A percentile compares a stretch with the other conserved stretches of the same genome.
These are phyloP conservation scores for Otatea glauca DNA, from an alignment of 176 grass and related monocot species.

Conservation along the genomic window DNA sequence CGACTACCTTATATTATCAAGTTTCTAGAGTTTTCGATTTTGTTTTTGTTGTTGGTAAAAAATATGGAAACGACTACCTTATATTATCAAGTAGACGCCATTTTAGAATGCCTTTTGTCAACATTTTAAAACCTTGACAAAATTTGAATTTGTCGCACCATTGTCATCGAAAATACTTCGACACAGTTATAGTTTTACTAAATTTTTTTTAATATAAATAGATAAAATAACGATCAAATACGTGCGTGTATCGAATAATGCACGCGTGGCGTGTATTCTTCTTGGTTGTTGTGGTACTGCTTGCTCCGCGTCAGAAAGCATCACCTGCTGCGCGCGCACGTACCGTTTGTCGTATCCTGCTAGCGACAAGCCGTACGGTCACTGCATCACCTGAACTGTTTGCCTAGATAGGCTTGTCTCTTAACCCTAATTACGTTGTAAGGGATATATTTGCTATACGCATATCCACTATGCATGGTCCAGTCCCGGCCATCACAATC, in stretches of 20 bases:
- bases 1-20: neutral
- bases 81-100: fast-evolving
- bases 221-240: neutral
- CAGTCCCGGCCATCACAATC: neutral
- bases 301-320: neutral
- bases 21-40: no score
- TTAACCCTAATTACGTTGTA: neutral
- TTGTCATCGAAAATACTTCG: neutral
- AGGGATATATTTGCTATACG: neutral
- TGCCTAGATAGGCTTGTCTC: neutral
- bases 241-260: no score
- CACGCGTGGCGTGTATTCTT: neutral
- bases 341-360: neutral
- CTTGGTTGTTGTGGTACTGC: neutral
- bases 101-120: neutral
- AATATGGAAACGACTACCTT: no score
- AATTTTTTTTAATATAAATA: neutral
- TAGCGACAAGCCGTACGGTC: neutral
- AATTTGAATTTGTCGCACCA: neutral
- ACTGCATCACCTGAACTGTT: neutral
- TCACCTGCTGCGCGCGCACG: conserved; percentile 3
- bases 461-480: neutral
- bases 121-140: neutral
- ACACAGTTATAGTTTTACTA: neutral
- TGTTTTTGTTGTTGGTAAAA: no score